Evolutionary conservation across 2,329 filamentous ascomycete genomes (phyloP), one percentile per base, ranked within the genome.

Genomic region (Colletotrichum coccodes): DNA sequence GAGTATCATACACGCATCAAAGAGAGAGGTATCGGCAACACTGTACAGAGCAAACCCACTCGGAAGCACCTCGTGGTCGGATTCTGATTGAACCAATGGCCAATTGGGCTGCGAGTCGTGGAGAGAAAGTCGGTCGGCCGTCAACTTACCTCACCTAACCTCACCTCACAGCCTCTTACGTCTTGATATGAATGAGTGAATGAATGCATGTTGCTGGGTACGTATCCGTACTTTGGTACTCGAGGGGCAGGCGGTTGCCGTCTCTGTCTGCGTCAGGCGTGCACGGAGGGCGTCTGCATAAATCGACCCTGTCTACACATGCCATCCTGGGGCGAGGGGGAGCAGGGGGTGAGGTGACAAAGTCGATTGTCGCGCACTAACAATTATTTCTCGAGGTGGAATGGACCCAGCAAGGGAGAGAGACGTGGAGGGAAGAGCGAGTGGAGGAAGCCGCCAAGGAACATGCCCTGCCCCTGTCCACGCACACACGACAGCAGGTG

Each of bases 401-500:
- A 36, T 46, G 52, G 64, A 53, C 40, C 50, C 47, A 49, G 46
- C 47, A 68, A 68, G 65, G 65, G 65, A 68, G 59, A 63, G 49
- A 36, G 44, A 50, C 28, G 28, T 50, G 28, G 47, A 50, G 16
- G 47, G 47, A 32, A 32, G 59, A 58, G 52, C 64, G 30, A 56
- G 64, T 63, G 60, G 50, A 68, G 60, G 57, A 64, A 58, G 65
- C 61, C 53, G 65, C 65, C 60, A 61, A 68, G 26, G 65, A 64
- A 38, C 53, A 65, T 14, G 40, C 53, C 61, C 14, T 44, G 46
- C 44, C 66, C 66, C 62, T 69, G 61, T 40, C 47, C 53, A 36
- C 58, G n/a, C 34, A 32, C 23, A 26, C 59, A 60, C 30, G 50
- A 38, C 50, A 38, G 28, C 30, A 30, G 42, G n/a, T n/a, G n/a